These are phyloP conservation scores for Aspergillus sp. DNA, from an alignment of 2,329 filamentous ascomycete species.

Conservation along the genomic window DNA sequence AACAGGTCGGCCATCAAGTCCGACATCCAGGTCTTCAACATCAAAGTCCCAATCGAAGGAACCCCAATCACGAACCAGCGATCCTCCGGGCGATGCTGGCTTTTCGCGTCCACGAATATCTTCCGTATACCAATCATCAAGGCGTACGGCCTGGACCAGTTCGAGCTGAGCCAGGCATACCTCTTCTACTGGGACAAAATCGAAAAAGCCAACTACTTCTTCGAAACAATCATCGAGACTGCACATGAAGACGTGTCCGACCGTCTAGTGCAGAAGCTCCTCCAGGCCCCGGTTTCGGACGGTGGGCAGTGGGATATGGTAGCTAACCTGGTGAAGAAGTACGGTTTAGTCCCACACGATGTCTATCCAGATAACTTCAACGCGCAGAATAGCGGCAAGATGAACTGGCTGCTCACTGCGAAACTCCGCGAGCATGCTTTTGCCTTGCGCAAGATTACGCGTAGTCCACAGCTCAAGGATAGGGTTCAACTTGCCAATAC, in stretches of 20 bases:
- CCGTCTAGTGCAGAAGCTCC: constrained; percentile 68
- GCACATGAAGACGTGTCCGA: constrained; percentile 68
- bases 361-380: constrained; percentile 83
- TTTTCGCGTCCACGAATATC: constrained; percentile 88
- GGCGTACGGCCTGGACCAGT: constrained; percentile 71
- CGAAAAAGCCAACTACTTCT: constrained; percentile 86
- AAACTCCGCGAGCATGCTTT: constrained; percentile 85
- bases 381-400: constrained; percentile 66
- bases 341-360: constrained; percentile 79
- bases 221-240: constrained; percentile 80
- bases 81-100: constrained; percentile 81
- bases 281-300: constrained; percentile 69
- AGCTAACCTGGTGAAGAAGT: constrained; percentile 80
- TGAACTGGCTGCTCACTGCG: constrained; percentile 75
- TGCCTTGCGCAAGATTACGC: constrained; percentile 61
- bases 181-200: constrained; percentile 94
- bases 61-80: constrained; percentile 82
- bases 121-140: constrained; percentile 88
- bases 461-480: constrained; percentile 35
- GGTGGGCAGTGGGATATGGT: constrained; percentile 95
- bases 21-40: constrained; percentile 79
- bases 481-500: constrained; percentile 43
- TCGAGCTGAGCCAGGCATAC: constrained; percentile 85
- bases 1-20: constrained; percentile 62
- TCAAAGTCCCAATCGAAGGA: constrained; percentile 79